A percentile compares a stretch with the other conserved stretches of the same genome.
Conservation (phyloP, 208 protist species). For the Leishmania lainsoni region DNA sequence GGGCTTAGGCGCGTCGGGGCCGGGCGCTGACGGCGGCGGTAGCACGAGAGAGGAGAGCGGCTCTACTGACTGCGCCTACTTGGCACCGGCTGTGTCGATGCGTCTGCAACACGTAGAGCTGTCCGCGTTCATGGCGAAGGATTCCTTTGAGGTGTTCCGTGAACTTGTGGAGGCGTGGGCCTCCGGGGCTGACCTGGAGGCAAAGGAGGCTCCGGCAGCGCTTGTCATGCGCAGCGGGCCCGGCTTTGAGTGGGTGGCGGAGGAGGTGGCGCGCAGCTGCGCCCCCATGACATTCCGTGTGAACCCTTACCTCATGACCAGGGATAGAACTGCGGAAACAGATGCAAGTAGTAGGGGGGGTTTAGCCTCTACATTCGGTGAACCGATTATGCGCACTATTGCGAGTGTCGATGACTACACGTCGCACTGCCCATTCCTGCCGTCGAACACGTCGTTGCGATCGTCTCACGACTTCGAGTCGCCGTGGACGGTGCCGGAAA, state of each 20-base stretch:
- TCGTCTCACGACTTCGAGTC: slow-evolving; percentile 1
- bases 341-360: slow-evolving; percentile 1
- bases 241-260: slow-evolving; percentile 42
- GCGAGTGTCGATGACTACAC: slow-evolving; percentile 13
- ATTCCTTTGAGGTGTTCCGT: slow-evolving; percentile 47
- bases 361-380: neutral
- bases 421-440: slow-evolving; percentile 5
- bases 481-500: slow-evolving; percentile 4
- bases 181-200: slow-evolving; percentile 34
- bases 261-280: slow-evolving; percentile 41
- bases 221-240: slow-evolving; percentile 62
- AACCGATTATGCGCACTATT: slow-evolving; percentile 2
- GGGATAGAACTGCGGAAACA: neutral
- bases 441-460: neutral
- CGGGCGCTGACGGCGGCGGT: neutral
- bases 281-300: slow-evolving; percentile 44
- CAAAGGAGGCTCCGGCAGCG: slow-evolving; percentile 42
- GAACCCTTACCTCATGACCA: slow-evolving; percentile 27
- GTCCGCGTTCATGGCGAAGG: slow-evolving; percentile 56
- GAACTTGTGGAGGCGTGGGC: slow-evolving; percentile 37
- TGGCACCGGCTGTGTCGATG: slow-evolving; percentile 36
- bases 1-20: neutral
- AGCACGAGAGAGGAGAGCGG: neutral
- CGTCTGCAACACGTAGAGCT: slow-evolving; percentile 47
- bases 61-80: neutral